These are phyloP conservation scores for Penicillium sp. DNA, from an alignment of 2,329 filamentous ascomycete species.

Conservation along the genomic window DNA sequence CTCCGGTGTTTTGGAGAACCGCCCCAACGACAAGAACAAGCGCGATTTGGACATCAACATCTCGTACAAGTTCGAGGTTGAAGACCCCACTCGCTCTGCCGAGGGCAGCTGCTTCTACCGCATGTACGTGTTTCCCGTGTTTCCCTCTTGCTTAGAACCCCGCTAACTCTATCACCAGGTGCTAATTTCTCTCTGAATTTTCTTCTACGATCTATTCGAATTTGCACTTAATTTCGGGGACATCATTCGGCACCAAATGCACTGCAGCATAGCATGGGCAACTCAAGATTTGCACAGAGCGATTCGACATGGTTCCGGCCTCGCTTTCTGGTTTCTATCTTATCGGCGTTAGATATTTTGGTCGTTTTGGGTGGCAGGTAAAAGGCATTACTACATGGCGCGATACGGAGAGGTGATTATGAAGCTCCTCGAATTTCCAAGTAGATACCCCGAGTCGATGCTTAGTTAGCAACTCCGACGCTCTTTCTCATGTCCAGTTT, in stretches of 20 bases:
- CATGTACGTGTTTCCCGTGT: slow-evolving; percentile 54
- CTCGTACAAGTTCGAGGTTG: slow-evolving; percentile 78
- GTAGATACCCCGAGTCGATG: slow-evolving; percentile 59
- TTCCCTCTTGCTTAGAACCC: background rate
- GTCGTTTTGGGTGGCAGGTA: slow-evolving; percentile 42
- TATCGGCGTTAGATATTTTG: slow-evolving; percentile 33
- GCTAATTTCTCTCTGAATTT: slow-evolving; percentile 34
- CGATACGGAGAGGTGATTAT: slow-evolving; percentile 48
- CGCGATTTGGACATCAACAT: slow-evolving; percentile 93
- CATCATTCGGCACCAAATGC: slow-evolving; percentile 31
- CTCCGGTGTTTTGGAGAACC: slow-evolving; percentile 74
- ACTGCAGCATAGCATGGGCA: slow-evolving; percentile 41
- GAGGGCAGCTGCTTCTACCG: slow-evolving; percentile 80
- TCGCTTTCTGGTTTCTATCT: slow-evolving; percentile 45
- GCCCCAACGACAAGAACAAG: slow-evolving; percentile 91
- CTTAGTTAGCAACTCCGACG: slow-evolving; percentile 51
- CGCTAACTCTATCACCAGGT: slow-evolving; percentile 17
- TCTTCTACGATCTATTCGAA: slow-evolving; percentile 25
- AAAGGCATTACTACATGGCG: slow-evolving; percentile 49
- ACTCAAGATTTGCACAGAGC: slow-evolving; percentile 36
- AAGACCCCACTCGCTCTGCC: slow-evolving; percentile 72
- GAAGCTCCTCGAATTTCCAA: slow-evolving; percentile 56
- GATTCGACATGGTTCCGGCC: slow-evolving; percentile 38
- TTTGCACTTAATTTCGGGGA: slow-evolving; percentile 28
- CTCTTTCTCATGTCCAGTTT: slow-evolving; percentile 35